phyloP scores from a whole-genome alignment of 1,284 basidiomycete genomes.

The Ganoderma meredithae region DNA sequence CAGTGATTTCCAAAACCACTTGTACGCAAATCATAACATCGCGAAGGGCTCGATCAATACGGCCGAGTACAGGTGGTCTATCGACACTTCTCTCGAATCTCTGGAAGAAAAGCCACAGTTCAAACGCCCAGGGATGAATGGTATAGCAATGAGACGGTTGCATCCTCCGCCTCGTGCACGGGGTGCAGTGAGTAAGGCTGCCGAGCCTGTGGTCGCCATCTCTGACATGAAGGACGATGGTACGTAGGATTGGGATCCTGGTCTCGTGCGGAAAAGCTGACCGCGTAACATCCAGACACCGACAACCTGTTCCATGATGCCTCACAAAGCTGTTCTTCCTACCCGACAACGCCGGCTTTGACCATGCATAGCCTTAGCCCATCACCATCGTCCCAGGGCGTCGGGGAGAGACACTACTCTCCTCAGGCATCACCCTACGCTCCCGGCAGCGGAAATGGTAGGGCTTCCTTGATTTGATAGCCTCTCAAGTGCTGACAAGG shows the following conservation, averaged over 20 bases:
- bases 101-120: conserved; percentile 14
- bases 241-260: neutral
- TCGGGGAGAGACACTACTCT: neutral
- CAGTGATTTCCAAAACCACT: conserved; percentile 23
- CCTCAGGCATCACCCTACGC: neutral
- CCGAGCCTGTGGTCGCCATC: neutral
- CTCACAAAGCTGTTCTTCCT: neutral
- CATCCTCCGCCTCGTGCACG: neutral
- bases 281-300: neutral
- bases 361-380: neutral
- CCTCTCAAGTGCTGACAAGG: neutral
- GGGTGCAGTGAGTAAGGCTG: neutral
- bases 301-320: neutral
- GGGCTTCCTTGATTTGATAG: neutral
- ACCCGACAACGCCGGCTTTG: conserved; percentile 1
- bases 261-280: neutral
- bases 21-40: neutral
- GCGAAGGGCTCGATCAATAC: neutral
- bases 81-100: neutral
- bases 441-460: neutral
- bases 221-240: neutral
- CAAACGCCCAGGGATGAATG: conserved; percentile 11
- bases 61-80: neutral
- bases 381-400: neutral
- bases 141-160: conserved; percentile 15